Base-by-base conservation (phyloP, 768 basidiomycete genomes). In the Coprinopsis cinerea region DNA sequence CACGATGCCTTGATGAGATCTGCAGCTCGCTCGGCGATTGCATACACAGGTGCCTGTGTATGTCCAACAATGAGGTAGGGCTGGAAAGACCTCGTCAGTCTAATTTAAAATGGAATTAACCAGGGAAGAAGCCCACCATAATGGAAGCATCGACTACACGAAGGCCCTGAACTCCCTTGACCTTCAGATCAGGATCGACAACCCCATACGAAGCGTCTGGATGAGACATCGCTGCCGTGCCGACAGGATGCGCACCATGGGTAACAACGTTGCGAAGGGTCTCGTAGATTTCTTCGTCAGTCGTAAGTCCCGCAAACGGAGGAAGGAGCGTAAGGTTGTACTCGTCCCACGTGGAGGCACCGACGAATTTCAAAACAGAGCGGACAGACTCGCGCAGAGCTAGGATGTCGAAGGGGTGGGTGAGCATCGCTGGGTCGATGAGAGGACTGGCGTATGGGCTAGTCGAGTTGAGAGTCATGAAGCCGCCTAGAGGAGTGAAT, bases 111-210 rank as follows among this genome's bases (percentile, higher is more conserved):
- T 3, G 23, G 13, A 7, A 28, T 22, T 34, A 44, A 4, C 18
- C 13, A 15, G 24, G 17, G 15, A 28, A 5, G 4, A 9, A 42
- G 52, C 66, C 44, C 47, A 67, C 70, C 53, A 65, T 53, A 49
- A 62, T 57, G 14, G 68, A 69, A 7, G 66, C 66, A 57, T 74
- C 70, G 6, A 74, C 66, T 15, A 73, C 55, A 5, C 72, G 59
- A 43, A 73, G 48, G 4, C 66, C 70, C 6, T 35, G 35, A 0
- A 63, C 59, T 1, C 63, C 62, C 53, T 73, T 72, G 1, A 73
- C 65, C 27, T 43, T 53, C 28, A 74, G 53, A 52, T 71, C 61
- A 11, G 70, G 64, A 53, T 71, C 63, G 4, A 71, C 64, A 11
- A 70, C 72, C 1, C 70, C 71, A 15, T 44, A 60, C 3, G 50